Conservation (phyloP, 2,329 filamentous ascomycete genomes). For the Xylaria sp. region DNA sequence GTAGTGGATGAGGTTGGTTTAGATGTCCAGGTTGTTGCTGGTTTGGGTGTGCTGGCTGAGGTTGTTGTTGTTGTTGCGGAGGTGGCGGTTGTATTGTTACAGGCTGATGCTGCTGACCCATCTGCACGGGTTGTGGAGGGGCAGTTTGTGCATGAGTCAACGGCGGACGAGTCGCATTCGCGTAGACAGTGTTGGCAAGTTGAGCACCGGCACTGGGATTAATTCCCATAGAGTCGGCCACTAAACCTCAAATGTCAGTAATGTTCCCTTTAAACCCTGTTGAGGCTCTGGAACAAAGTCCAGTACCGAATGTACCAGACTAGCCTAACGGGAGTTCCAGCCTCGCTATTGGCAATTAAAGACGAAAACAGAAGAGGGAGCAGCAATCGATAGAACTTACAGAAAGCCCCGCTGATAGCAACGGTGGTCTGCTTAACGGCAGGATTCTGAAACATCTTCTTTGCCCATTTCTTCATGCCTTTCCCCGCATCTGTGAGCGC, state of each 20-base stretch:
- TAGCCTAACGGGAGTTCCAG: conserved; percentile 31
- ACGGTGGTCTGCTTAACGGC: conserved; percentile 45
- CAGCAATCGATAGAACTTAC: conserved; percentile 35
- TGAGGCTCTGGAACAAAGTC: conserved; percentile 31
- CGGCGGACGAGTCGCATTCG: conserved; percentile 29
- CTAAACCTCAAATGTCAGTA: conserved; percentile 24
- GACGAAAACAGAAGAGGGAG: not conserved
- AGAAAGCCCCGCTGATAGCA: conserved; percentile 43
- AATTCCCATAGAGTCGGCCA: conserved; percentile 37
- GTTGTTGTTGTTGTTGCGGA: conserved; percentile 16
- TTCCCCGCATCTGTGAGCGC: conserved; percentile 44
- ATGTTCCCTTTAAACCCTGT: conserved; percentile 10
- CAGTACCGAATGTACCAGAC: conserved; percentile 21
- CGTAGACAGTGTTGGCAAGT: conserved; percentile 29
- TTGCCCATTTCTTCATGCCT: conserved; percentile 50
- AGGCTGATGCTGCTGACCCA: conserved; percentile 26
- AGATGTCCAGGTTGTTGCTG: not conserved
- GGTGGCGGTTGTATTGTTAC: conserved; percentile 18
- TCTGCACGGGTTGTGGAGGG: conserved; percentile 25
- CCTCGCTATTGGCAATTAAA: conserved; percentile 24
- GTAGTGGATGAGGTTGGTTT: not conserved
- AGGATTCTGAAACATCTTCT: conserved; percentile 46
- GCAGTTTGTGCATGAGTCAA: conserved; percentile 36
- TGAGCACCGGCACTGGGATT: conserved; percentile 32
- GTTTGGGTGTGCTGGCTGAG: conserved; percentile 8